Evolutionary conservation across 345 rosid genomes (phyloP), one percentile per base, ranked within the genome.

Genomic region (Ceriops decandra): DNA sequence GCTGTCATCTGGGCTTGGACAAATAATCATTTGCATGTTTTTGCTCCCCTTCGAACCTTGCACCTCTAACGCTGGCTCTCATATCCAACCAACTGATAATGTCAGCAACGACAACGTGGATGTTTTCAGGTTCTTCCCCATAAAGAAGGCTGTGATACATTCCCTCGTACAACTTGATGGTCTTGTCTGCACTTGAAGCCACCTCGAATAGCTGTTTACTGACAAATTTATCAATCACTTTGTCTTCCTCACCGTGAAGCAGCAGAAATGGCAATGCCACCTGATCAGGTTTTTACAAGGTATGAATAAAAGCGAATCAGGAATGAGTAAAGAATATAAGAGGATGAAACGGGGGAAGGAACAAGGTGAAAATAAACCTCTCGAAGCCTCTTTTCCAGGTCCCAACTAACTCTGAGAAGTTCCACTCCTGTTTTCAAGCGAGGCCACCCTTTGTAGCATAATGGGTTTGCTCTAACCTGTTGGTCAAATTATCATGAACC

Each of bases 61-160:
- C 68, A 20, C 60, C 80, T 20, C 84, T 85, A 0, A 28, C 22
- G 5, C 64, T 7, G 5, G 33, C 69, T 66, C 87, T 82, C 69
- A 78, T 70, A 1, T 84, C 74, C 26, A 93, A 73, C 97, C 97
- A 93, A 0, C 20, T 28, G 31, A 88, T 82, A n/a, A 88, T 85
- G 70, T 93, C 95, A 10, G 66, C 20, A 61, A 91, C 91, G 59
- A 93, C 98, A 10, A 70, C 66, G 32, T 89, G 83, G 21, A 80
- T 82, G 75, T 89, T 93, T 31, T 83, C 80, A 5, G 67, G 68
- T 30, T 90, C 67, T 64, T 93, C 97, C 4, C 96, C 98, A 7
- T 89, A 93, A 0, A 93, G 83, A 60, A 93, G 62, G 1, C 98
- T 92, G 35, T 93, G 98, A 97, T 96, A 93, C 97, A 91, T 93